These are phyloP conservation scores for Penicillium argentinense DNA, from an alignment of 495 filamentous ascomycete genomes.

Conservation along the genomic window DNA sequence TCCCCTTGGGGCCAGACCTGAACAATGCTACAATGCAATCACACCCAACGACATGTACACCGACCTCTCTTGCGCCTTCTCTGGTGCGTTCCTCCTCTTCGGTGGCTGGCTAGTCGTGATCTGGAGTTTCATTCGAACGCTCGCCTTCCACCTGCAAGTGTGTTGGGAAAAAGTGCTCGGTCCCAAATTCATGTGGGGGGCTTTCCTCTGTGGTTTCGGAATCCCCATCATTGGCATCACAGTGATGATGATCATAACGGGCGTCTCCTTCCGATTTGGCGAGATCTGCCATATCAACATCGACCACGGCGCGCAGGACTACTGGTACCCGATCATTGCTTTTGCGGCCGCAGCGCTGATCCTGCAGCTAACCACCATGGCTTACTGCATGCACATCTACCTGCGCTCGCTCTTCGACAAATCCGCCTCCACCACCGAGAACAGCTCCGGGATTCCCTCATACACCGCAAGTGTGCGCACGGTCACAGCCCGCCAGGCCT, in stretches of 20 bases:
- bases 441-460: conserved; percentile 71
- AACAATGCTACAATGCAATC: conserved; percentile 85
- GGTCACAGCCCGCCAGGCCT: conserved; percentile 83
- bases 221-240: conserved; percentile 72
- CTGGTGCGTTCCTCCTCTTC: conserved; percentile 78
- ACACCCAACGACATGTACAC: conserved; percentile 93
- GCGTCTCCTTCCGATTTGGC: conserved; percentile 92
- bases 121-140: conserved; percentile 86
- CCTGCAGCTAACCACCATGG: conserved; percentile 81
- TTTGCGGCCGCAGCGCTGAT: conserved; percentile 76
- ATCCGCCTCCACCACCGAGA: conserved; percentile 55
- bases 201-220: conserved; percentile 79
- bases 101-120: conserved; percentile 81
- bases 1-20: conserved; percentile 74
- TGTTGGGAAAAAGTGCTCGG: conserved; percentile 95
- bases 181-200: conserved; percentile 83
- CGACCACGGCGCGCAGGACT: conserved; percentile 71
- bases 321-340: conserved; percentile 86
- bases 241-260: conserved; percentile 77
- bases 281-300: conserved; percentile 91
- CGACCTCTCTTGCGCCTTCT: conserved; percentile 78
- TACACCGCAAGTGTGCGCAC: conserved; percentile 79
- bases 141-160: conserved; percentile 95
- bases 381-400: conserved; percentile 93
- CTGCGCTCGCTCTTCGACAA: conserved; percentile 76